Evolutionary conservation across 768 basidiomycete species (phyloP), one percentile per base, ranked within the genome.

Genomic region (Podaxis carcinomalis): DNA sequence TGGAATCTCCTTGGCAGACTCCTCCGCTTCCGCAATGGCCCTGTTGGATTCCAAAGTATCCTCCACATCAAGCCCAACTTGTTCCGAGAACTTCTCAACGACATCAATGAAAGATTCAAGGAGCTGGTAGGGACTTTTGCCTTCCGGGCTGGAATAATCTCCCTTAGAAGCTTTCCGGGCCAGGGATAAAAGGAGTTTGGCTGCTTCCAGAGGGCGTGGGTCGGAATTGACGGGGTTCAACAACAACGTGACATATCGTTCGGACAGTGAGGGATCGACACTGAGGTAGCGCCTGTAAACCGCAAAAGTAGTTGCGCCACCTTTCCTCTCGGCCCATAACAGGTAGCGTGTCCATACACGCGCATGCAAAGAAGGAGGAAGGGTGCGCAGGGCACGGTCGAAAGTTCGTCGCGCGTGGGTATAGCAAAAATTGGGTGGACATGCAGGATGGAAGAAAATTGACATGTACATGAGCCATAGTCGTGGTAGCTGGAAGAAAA

Each of bases 341-440:
- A 99, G 83, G 74, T 98, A 98, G 58, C 90, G 83, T 11, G 89
- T 84, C 97, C 97, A 99, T 65, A 98, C 83, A 37, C 95, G 88
- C 4, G 83, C 83, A 69, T 99, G 97, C 21, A 98, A 78, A 51
- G 93, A 95, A 2, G 95, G 95, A 13, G 95, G 91, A 6, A 99
- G 83, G 0, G 95, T 95, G 55, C 96, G 91, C 28, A 99, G 74
- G 1, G 95, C 92, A 42, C 97, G 87, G 75, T 99, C 97, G 71
- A 90, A 98, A 1, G 95, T 97, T 63, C 89, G 83, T 21, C 97
- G 86, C 16, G 94, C 95, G 75, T 98, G 96, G 0, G 95, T 92
- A 70, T 92, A 81, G 14, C 91, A 88, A 59, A 98, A 79, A 23
- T 83, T 70, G 4, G 95, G 78, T 3, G 97, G 96, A 70, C 95